A percentile compares a stretch with the other conserved stretches of the same genome.
Conservation (phyloP, 78 protist species). For the Dictyostelium firmibasis region DNA sequence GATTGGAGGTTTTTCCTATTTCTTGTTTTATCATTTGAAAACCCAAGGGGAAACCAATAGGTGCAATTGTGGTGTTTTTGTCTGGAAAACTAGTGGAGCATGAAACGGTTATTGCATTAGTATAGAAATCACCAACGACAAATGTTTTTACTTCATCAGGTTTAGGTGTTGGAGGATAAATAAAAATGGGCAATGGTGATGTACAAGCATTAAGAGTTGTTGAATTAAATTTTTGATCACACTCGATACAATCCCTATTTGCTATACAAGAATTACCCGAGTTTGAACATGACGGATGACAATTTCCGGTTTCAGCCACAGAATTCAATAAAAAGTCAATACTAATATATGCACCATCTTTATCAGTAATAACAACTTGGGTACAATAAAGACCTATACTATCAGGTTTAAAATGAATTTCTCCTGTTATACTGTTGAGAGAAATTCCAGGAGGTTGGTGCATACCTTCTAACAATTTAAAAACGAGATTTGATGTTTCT, state of each 20-base stretch:
- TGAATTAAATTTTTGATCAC: neutral
- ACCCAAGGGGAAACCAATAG: neutral
- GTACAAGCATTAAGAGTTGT: no score
- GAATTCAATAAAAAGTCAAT: neutral
- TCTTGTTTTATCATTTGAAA: no score
- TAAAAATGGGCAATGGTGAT: neutral
- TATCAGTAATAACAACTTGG: neutral
- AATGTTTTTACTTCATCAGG: neutral
- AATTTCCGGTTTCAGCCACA: neutral
- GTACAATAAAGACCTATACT: neutral
- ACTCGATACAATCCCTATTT: neutral
- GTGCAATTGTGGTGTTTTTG: neutral
- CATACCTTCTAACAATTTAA: neutral
- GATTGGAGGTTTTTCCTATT: neutral
- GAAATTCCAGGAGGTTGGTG: neutral
- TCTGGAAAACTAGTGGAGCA: neutral
- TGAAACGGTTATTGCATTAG: neutral
- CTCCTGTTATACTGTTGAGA: neutral
- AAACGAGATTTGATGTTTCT: neutral
- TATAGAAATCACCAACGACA: neutral
- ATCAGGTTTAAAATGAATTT: neutral
- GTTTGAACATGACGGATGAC: neutral
- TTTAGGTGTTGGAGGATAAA: constrained; percentile 12
- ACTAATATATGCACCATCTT: neutral
- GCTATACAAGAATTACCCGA: neutral